Conservation (phyloP, 2,329 filamentous ascomycete species). For the Pseudogymnoascus sp. region DNA sequence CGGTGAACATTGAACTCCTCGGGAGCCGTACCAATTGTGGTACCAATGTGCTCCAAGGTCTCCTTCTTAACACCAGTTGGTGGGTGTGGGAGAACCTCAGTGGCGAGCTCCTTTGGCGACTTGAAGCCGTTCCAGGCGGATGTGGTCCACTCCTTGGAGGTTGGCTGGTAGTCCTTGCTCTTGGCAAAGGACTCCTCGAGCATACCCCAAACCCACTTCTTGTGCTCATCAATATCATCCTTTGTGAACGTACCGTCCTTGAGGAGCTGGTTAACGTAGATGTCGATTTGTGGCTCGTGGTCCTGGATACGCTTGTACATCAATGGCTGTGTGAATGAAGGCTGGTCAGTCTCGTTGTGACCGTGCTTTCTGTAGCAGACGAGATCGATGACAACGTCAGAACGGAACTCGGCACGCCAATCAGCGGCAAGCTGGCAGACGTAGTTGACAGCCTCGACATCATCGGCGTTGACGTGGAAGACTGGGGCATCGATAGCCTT, state of each 20-base stretch:
- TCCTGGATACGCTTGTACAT: constrained; percentile 98
- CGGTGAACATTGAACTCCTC: constrained; percentile 85
- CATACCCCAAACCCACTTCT: constrained; percentile 99
- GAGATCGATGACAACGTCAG: constrained; percentile 94
- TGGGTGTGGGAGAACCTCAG: constrained; percentile 85
- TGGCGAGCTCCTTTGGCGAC: constrained; percentile 93
- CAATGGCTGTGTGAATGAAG: constrained; percentile 96
- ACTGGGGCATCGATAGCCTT: constrained; percentile 98
- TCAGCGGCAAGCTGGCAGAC: constrained; percentile 95
- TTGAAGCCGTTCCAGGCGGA: constrained; percentile 99
- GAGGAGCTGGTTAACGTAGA: constrained; percentile 85
- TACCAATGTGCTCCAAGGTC: constrained; percentile 71
- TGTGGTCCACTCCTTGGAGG: constrained; percentile 95
- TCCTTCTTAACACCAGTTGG: constrained; percentile 71
- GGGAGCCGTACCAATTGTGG: constrained; percentile 68
- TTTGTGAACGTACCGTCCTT: constrained; percentile 92
- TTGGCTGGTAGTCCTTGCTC: constrained; percentile 95
- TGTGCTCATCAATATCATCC: constrained; percentile 97
- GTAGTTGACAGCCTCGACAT: constrained; percentile 97
- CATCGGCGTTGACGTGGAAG: constrained; percentile 98
- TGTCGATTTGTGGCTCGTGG: constrained; percentile 78
- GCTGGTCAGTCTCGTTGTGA: constrained; percentile 99
- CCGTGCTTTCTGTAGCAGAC: constrained; percentile 99
- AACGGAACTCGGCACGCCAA: constrained; percentile 98
- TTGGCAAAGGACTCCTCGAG: constrained; percentile 94